Base-by-base conservation (phyloP, 768 basidiomycete genomes). In the Sporobolomyces phaffii region DNA sequence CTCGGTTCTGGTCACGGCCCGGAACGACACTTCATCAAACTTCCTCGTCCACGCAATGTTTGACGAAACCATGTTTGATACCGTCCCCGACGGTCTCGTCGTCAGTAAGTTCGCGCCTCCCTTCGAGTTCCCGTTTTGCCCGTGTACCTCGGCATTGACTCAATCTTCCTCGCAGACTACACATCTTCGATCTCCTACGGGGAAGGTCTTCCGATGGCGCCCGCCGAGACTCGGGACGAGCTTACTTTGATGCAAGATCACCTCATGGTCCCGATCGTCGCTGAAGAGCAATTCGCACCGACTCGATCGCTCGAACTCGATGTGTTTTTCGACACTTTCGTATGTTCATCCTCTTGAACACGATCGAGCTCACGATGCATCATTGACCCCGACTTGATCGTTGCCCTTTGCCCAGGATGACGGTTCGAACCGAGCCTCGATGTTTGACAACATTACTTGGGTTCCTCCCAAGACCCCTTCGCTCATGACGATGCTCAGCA, bases 41-140 rank as follows among this genome's bases (percentile, higher is more conserved):
- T 98, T 86, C 86, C 85, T 84, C 56, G 85, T 99, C 64, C 89
- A 91, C 75, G 88, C 88, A 8, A 89, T 92, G 80, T 90, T 97
- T 84, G 90, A 93, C 60, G 50, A 17, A 26, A 44, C n/a, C 45
- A 78, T 79, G 70, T 98, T 96, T 77, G 94, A 98, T 77, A 80
- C 58, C 0, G 79, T 92, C 18, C 91, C 94, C 0, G 80, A 81
- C 29, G 78, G 81, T 15, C 81, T 98, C 29, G 83, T 87, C 70
- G 83, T 88, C 1, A 96, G 89, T 89, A 65, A 47, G 86, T 79
- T 6, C 17, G 33, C 13, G 20, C 45, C 29, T 41, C 26, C 20
- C 48, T 5, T 26, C 5, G 13, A 14, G 52, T 22, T 28, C 28
- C 17, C 15, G 11, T 15, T 31, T 18, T 11, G 3, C 7, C 13